Percentiles rank a stretch among this genome's conserved stretches.
phyloP scores from a whole-genome alignment of 129 eudicot species.

The Erigeron canadensis region DNA sequence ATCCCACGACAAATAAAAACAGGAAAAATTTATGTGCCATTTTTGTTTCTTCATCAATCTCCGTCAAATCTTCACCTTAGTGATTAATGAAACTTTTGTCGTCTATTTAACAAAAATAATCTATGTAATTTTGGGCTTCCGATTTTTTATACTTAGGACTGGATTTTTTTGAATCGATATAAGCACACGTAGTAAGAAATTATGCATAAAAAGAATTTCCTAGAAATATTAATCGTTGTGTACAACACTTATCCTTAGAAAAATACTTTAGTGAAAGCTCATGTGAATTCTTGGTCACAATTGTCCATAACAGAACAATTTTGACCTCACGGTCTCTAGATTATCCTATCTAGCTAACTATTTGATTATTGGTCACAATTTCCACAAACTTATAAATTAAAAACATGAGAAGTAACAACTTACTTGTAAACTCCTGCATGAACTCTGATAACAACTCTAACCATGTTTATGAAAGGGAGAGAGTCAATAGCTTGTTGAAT shows the following conservation, averaged over 20 bases:
- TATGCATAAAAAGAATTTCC: too few relatives aligned
- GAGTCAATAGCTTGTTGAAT: constrained; percentile 93
- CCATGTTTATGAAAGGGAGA: constrained; percentile 68
- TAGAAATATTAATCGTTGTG: too few relatives aligned
- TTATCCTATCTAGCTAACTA: constrained; percentile 20
- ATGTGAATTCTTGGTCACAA: constrained; percentile 2
- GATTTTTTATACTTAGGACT: background rate
- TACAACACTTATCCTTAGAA: too few relatives aligned
- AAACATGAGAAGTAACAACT: constrained; percentile 25
- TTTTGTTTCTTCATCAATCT: constrained; percentile 8
- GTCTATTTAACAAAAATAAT: background rate
- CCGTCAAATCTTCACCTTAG: constrained; percentile 4
- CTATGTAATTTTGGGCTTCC: background rate
- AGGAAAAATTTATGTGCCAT: background rate
- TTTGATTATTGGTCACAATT: constrained; percentile 25
- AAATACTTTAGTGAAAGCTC: background rate
- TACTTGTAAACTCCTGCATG: constrained; percentile 94
- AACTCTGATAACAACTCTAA: constrained; percentile 76
- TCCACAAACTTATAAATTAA: constrained; percentile 2
- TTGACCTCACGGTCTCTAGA: constrained; percentile 22
- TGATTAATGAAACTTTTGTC: background rate
- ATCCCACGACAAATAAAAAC: constrained; percentile 17
- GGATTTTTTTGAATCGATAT: background rate
- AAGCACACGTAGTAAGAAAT: too few relatives aligned
- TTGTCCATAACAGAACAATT: constrained; percentile 10